Conservation (phyloP, 2,329 filamentous ascomycete species). For the Mollisiaceae sp. region DNA sequence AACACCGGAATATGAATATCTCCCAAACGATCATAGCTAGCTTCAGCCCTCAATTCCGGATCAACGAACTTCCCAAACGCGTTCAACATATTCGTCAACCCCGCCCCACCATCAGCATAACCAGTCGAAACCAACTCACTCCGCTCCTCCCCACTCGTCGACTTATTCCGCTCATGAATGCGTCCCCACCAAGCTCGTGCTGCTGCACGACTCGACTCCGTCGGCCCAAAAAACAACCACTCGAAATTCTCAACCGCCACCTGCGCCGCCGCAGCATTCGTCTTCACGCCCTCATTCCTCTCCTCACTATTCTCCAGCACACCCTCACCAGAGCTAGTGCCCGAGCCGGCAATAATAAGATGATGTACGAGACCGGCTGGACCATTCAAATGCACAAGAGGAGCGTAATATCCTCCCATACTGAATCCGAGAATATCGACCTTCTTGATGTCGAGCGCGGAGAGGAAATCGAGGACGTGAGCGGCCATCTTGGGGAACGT, state of each 20-base stretch:
- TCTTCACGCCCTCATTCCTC: neutral
- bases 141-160: neutral
- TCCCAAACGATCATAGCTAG: neutral
- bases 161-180: neutral
- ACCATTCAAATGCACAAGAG: neutral
- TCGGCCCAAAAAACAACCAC: neutral
- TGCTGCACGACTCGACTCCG: slow-evolving; percentile 1
- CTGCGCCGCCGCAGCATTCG: neutral
- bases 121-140: slow-evolving; percentile 1
- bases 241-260: neutral
- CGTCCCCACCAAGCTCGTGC: neutral
- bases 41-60: neutral
- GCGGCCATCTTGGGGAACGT: neutral
- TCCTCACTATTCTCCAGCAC: neutral
- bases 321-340: neutral
- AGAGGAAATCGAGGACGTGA: neutral
- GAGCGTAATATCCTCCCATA: slow-evolving; percentile 2
- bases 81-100: neutral
- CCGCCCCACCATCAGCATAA: neutral
- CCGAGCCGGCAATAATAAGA: neutral
- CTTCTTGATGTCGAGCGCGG: neutral
- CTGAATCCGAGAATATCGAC: neutral
- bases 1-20: slow-evolving; percentile 36
- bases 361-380: neutral
- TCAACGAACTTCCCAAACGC: neutral